Percentiles rank a stretch among this genome's conserved stretches.
Evolutionary conservation across 805 yeast species (phyloP).

Genomic region (Saccharomycopsis oosterbeekiorum): DNA sequence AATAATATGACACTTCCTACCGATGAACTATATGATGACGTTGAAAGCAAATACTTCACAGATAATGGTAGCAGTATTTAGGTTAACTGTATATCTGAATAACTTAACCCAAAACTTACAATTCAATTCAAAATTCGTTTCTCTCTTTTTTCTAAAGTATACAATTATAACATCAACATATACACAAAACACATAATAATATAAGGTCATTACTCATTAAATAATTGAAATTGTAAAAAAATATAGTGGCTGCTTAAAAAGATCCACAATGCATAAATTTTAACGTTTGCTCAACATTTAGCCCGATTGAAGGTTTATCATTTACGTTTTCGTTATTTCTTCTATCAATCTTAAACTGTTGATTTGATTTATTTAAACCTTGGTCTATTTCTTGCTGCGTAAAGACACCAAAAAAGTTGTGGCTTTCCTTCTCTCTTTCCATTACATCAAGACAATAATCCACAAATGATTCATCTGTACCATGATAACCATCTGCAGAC

Average conservation of each 20-base stretch:
- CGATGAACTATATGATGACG: neutral
- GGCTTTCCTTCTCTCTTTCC: conserved; percentile 7
- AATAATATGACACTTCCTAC: neutral
- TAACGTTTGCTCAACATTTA: conserved; percentile 10
- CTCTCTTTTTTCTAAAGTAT: neutral
- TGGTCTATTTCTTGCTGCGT: conserved; percentile 17
- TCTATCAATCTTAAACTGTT: conserved; percentile 10
- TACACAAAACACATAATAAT: neutral
- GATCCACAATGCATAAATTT: conserved; percentile 16
- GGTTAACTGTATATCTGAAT: neutral
- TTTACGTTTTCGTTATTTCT: neutral
- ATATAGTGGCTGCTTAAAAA: neutral
- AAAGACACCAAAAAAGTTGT: conserved; percentile 15
- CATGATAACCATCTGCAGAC: neutral
- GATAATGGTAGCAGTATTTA: neutral
- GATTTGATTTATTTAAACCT: conserved; percentile 3
- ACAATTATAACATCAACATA: neutral
- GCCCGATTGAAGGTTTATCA: conserved; percentile 4
- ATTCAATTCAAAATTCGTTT: too few species aligned
- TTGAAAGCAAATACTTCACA: neutral
- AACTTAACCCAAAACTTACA: neutral
- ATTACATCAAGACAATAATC: conserved; percentile 10
- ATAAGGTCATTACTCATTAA: neutral
- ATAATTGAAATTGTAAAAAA: neutral
- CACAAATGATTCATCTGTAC: conserved; percentile 7